phyloP scores from a whole-genome alignment of 352 stramenopile species.

The Plasmopara halstedii region DNA sequence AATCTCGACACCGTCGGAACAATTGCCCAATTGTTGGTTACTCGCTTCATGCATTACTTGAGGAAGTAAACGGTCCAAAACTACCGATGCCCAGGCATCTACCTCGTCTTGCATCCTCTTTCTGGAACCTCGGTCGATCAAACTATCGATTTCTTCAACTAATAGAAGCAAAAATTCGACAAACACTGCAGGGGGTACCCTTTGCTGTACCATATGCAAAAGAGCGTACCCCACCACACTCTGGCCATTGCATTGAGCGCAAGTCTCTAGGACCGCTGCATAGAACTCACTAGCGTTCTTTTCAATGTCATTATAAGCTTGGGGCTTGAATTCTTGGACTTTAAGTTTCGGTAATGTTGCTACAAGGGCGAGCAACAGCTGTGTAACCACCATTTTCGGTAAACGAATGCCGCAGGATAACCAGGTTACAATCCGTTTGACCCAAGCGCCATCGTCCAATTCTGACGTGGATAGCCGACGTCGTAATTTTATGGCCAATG shows the following conservation, averaged over 20 bases:
- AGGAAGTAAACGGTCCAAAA: constrained; percentile 61
- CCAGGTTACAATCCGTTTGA: constrained; percentile 47
- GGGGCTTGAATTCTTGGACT: constrained; percentile 25
- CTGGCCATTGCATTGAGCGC: constrained; percentile 12
- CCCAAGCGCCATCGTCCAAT: constrained; percentile 23
- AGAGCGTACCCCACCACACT: constrained; percentile 58
- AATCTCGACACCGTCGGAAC: constrained; percentile 23
- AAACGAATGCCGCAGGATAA: constrained; percentile 30
- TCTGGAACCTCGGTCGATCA: constrained; percentile 36
- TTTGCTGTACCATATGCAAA: constrained; percentile 30
- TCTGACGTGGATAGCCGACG: constrained; percentile 38
- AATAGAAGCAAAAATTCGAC: constrained; percentile 59
- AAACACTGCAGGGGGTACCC: constrained; percentile 31
- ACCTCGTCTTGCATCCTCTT: constrained; percentile 55
- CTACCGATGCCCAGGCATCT: constrained; percentile 41
- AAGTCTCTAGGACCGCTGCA: constrained; percentile 11
- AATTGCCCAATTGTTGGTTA: constrained; percentile 2
- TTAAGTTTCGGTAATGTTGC: constrained; percentile 47
- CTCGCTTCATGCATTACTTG: constrained; percentile 65
- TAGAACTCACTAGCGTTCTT: constrained; percentile 5
- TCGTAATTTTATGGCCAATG: constrained; percentile 73
- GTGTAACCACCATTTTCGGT: constrained; percentile 64
- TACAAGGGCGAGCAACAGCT: constrained; percentile 64
- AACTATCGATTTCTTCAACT: constrained; percentile 51
- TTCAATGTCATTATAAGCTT: constrained; percentile 3